phyloP scores from a whole-genome alignment of 78 protist genomes.

The Emiliania huxleyi region DNA sequence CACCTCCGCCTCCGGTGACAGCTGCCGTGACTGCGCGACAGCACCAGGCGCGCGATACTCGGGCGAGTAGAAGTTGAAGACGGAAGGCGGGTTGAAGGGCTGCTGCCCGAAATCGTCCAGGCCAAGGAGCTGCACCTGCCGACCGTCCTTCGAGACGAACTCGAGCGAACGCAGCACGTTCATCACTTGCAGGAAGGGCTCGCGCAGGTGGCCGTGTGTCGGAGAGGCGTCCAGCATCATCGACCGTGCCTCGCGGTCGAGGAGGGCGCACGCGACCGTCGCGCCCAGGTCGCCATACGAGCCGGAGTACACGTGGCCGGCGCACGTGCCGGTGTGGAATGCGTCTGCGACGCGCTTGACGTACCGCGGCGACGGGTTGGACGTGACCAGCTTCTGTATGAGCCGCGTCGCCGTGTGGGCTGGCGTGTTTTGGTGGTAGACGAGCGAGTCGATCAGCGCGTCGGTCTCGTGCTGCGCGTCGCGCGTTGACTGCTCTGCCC shows the following conservation, averaged over 20 bases:
- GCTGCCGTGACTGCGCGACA: no score
- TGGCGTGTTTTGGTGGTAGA: neutral
- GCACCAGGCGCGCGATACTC: no score
- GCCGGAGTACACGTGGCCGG: neutral
- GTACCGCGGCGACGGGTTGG: conserved; percentile 26
- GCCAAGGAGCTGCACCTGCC: no score
- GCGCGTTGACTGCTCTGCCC: neutral
- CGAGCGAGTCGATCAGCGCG: neutral
- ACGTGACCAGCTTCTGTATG: neutral
- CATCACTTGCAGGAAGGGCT: neutral
- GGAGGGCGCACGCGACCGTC: no score
- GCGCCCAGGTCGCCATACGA: no score
- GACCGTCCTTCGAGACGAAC: no score
- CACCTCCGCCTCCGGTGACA: no score
- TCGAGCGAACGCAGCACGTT: conserved; percentile 15
- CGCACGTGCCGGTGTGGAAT: neutral
- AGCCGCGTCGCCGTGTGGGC: neutral
- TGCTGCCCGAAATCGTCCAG: no score
- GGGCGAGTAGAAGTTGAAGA: no score
- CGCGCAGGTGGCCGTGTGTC: neutral
- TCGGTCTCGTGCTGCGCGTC: neutral
- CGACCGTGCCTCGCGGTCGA: conserved; percentile 34
- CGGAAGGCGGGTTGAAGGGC: no score
- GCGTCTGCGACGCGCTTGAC: neutral
- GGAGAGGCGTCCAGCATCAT: neutral